Percentiles rank a stretch among this genome's conserved stretches.
Evolutionary conservation across 352 stramenopile genomes (phyloP).

Genomic region (Phytophthora tubulina): DNA sequence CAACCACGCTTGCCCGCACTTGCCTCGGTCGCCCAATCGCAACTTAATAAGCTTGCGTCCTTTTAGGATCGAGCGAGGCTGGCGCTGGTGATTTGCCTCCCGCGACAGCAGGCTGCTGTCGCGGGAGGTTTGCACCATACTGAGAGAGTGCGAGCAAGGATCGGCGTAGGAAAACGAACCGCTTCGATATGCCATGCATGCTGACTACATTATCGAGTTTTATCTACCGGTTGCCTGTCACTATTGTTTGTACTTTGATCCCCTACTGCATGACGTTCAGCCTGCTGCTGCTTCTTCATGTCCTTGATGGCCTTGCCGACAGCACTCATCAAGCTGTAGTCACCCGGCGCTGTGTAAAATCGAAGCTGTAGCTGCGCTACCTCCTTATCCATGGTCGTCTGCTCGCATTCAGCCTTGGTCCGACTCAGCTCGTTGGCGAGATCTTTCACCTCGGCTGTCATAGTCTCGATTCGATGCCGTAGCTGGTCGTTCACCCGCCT

Average conservation of each 20-base stretch:
- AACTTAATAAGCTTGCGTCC: too few relatives aligned
- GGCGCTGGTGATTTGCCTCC: too few relatives aligned
- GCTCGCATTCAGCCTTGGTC: conserved; percentile 42
- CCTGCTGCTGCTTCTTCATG: conserved; percentile 45
- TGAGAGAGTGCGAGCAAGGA: too few relatives aligned
- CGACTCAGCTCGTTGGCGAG: conserved; percentile 33
- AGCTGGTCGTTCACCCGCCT: conserved; percentile 19
- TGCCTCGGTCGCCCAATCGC: too few relatives aligned
- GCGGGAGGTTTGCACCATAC: too few relatives aligned
- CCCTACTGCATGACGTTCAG: not conserved
- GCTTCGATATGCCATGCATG: too few relatives aligned
- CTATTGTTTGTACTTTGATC: not conserved
- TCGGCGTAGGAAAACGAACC: too few relatives aligned
- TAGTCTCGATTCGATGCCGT: conserved; percentile 27
- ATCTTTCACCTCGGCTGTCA: conserved; percentile 36
- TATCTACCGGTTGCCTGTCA: not conserved
- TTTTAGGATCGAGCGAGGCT: too few relatives aligned
- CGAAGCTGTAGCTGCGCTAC: conserved; percentile 65
- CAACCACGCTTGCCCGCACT: too few relatives aligned
- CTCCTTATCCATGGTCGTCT: conserved; percentile 52
- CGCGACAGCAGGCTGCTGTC: too few relatives aligned
- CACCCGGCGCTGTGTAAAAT: conserved; percentile 53
- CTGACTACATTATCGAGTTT: too few relatives aligned
- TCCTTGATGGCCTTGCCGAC: conserved; percentile 62
- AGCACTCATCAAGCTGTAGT: conserved; percentile 60